Evolutionary conservation across 805 yeast species (phyloP).

Genomic region (Barnettozyma vustinii): DNA sequence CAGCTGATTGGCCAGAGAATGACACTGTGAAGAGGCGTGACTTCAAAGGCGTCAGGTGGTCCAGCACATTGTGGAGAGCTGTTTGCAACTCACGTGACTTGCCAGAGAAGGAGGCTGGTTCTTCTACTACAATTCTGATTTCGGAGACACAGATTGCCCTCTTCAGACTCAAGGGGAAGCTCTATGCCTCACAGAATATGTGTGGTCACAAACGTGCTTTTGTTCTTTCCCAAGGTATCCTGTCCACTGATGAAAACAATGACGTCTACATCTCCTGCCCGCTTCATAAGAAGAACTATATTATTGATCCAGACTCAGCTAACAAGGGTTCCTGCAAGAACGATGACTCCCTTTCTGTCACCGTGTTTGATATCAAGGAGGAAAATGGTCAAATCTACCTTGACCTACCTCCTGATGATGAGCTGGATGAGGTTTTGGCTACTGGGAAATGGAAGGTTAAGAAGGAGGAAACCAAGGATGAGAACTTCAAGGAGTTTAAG

Average conservation of each 20-base stretch:
- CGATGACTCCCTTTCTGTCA: constrained; percentile 28
- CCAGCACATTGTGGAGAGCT: constrained; percentile 26
- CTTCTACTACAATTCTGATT: constrained; percentile 28
- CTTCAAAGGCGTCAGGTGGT: constrained; percentile 30
- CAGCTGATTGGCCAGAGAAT: constrained; percentile 31
- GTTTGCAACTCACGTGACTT: constrained; percentile 26
- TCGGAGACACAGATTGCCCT: constrained; percentile 35
- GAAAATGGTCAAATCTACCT: constrained; percentile 27
- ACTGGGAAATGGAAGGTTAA: constrained; percentile 31
- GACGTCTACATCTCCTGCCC: constrained; percentile 33
- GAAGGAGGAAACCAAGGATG: constrained; percentile 19
- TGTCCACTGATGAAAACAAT: constrained; percentile 28
- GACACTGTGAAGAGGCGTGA: constrained; percentile 20
- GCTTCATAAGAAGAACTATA: constrained; percentile 31
- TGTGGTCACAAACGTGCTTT: constrained; percentile 37
- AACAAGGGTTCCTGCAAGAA: constrained; percentile 29
- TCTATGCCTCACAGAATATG: constrained; percentile 35
- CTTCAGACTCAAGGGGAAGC: constrained; percentile 28
- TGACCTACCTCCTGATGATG: constrained; percentile 29
- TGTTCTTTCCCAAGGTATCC: constrained; percentile 31
- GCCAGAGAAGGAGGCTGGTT: constrained; percentile 27
- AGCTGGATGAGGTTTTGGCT: constrained; percentile 31
- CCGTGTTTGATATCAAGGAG: constrained; percentile 31
- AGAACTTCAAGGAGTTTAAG: constrained; percentile 13
- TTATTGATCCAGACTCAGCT: constrained; percentile 20